Evolutionary conservation across 192 early-diverging fungal genomes (phyloP), one percentile per base, ranked within the genome.

Genomic region (Blastocladiella britannica): DNA sequence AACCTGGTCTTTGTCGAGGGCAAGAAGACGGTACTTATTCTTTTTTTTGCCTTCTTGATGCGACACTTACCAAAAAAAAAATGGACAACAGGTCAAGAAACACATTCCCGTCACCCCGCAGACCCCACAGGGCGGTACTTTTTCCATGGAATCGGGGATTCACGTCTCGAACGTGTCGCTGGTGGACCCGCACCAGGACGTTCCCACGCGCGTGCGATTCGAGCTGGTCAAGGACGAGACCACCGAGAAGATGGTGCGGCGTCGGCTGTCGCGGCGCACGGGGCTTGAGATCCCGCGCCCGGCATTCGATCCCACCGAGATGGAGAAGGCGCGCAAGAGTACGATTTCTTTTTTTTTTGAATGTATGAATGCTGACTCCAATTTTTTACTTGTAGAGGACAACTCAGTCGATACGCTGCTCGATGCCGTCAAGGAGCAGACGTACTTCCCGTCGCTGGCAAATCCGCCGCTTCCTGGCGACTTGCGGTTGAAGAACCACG

Each of bases 91-190:
- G 67, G 53, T 62, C 28, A 62, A 59, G 43, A 80, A 81, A 66
- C 76, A 73, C 64, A 65, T 47, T 9, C 37, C 37, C 37, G n/a
- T 81, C 51, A 74, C 77, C 60, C 70, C 78, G 31, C 76, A 76
- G 59, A 72, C 77, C 51, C 65, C 80, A 51, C 64, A 70, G 26
- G 69, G 77, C 3, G 73, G 64, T 18, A 74, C 58, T 51, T 70
- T 84, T 53, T 71, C 70, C 54, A 79, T 77, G 60, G 82, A 83
- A 57, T 74, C 75, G 63, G 82, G 80, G 7, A 77, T 87, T 29
- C 76, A 79, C 57, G 72, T 82, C 53, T 77, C 79, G 3, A 77
- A 87, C 60, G 69, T 87, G 4, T 71, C 76, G 7, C 58, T 87
- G 54, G 68, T 87, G n/a, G 85, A 87, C 60, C 83, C 85, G 58